These are phyloP conservation scores for Vitis hybrid DNA, from an alignment of 177 flowering plant species.

Conservation along the genomic window DNA sequence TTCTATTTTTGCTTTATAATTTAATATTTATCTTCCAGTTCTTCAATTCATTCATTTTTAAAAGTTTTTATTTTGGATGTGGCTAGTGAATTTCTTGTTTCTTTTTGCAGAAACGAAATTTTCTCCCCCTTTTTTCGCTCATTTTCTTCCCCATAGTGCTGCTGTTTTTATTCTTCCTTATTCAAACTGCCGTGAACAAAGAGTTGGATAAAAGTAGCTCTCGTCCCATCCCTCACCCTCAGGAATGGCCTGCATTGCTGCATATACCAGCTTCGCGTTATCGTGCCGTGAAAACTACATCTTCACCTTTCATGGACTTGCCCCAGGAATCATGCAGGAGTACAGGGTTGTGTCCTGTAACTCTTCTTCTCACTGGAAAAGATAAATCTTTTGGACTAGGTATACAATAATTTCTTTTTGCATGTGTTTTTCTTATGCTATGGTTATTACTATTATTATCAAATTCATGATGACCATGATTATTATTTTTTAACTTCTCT, in stretches of 20 bases:
- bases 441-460: background rate
- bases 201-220: conserved; percentile 21
- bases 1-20: conserved; percentile 1
- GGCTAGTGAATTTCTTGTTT: too few relatives aligned
- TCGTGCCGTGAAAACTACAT: conserved; percentile 20
- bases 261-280: conserved; percentile 23
- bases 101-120: too few relatives aligned
- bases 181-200: background rate
- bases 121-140: conserved; percentile 1
- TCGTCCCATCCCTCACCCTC: conserved; percentile 24
- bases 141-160: background rate
- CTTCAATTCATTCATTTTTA: too few relatives aligned
- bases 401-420: background rate
- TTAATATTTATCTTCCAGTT: too few relatives aligned
- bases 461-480: too few relatives aligned
- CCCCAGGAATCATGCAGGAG: conserved; percentile 22
- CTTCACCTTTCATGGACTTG: conserved; percentile 18
- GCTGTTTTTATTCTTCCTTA: too few relatives aligned
- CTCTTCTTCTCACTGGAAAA: conserved; percentile 30
- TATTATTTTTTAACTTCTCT: too few relatives aligned
- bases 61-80: too few relatives aligned
- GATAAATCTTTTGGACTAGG: conserved; percentile 12
- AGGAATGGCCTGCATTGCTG: conserved; percentile 27
- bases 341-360: conserved; percentile 23
- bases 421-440: background rate